A percentile compares a stretch with the other conserved stretches of the same genome.
These are phyloP conservation scores for Pisolithus albus DNA, from an alignment of 768 basidiomycete species.

Conservation along the genomic window DNA sequence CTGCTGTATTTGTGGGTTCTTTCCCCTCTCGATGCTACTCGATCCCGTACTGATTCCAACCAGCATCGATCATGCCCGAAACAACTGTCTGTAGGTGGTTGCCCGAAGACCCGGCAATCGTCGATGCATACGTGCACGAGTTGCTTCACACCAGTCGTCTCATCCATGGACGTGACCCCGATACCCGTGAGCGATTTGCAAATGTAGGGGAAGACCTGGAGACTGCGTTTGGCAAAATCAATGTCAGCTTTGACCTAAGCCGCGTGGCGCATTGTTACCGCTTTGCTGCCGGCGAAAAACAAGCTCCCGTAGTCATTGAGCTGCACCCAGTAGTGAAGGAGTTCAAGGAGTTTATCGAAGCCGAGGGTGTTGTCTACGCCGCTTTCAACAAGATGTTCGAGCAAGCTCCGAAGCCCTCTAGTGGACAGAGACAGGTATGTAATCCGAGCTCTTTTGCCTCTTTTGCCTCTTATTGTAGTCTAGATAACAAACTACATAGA, in stretches of 20 bases:
- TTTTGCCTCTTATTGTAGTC: background rate
- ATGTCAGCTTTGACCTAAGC: background rate
- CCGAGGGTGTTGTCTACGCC: conserved; percentile 13
- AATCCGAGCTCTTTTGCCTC: background rate
- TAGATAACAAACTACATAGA: background rate
- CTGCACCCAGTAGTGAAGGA: no score
- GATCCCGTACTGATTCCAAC: background rate
- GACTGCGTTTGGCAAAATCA: background rate
- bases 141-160: background rate
- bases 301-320: no score
- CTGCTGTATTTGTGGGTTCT: no score
- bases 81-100: conserved; percentile 10
- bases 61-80: background rate
- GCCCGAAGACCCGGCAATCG: conserved; percentile 9
- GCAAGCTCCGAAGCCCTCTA: conserved; percentile 4
- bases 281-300: background rate
- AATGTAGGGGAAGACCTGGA: background rate
- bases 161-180: background rate
- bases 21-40: no score
- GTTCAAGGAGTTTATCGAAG: conserved; percentile 13
- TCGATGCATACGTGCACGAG: conserved; percentile 12
- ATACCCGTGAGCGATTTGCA: background rate
- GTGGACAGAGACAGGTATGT: conserved; percentile 5
- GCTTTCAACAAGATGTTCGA: conserved; percentile 22
- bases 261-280: background rate